Base-by-base conservation (phyloP, 352 stramenopile genomes). In the Plasmopara viticola region DNA sequence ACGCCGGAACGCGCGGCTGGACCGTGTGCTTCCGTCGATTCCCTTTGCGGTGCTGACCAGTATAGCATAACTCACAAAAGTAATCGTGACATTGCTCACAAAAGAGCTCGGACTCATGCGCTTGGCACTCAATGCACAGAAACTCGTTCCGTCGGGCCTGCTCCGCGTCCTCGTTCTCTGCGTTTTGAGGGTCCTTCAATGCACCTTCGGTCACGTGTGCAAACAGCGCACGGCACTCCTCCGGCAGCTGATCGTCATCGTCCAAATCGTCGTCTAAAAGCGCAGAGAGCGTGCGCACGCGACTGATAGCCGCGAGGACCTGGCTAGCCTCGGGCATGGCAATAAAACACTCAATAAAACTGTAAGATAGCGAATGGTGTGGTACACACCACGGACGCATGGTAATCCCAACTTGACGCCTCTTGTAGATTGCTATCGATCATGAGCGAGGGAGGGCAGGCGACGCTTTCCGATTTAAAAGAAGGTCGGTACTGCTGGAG, bases 61-160 rank as follows among this genome's bases (percentile, higher is more conserved):
- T 74, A 37, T 68, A 92, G 68, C 84, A 95, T 6, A 95, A 61
- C 49, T 86, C 77, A 44, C 84, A 95, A 51, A 91, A 95, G 59
- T 92, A 90, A 66, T 95, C 83, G 59, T 90, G 75, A 54, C 85
- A 95, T 60, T 93, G 80, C 67, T 93, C 85, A 53, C 85, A 95
- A 49, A 88, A 90, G 39, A 90, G 60, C 41, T 88, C 75, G 31
- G 78, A 74, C 33, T 74, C 73, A 56, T 88, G 74, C 14, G 68
- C 78, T 25, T 65, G 51, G 44, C 82, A 90, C 67, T 90, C 82
- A 52, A 90, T 69, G 53, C 79, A 90, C 58, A 70, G 43, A 51
- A 89, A 78, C 50, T 69, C 76, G 47, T 68, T 66, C 47, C 31
- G 46, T 15, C 51, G 58, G 37, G 48, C 62, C 49, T 63, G 68